Evolutionary conservation across 2,329 filamentous ascomycete species (phyloP).

Genomic region (Cucurbitaria berberidis): DNA sequence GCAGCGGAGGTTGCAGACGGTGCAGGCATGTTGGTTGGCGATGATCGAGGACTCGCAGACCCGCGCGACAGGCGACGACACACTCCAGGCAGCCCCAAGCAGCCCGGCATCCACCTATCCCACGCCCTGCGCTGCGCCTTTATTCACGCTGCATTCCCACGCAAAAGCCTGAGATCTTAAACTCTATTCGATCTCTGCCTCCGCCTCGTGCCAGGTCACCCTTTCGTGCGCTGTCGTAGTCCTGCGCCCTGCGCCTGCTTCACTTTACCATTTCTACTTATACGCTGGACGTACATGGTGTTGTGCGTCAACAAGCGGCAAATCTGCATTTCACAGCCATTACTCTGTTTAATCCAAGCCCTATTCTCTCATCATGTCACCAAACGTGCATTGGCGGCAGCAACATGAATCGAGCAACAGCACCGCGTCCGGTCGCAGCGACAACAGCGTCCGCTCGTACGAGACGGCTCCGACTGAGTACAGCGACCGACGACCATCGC

Average conservation of each 20-base stretch:
- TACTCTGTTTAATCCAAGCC: slow-evolving; percentile 13
- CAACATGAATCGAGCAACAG: slow-evolving; percentile 42
- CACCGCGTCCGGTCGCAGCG: slow-evolving; percentile 39
- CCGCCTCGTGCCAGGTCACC: slow-evolving; percentile 37
- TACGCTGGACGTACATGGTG: slow-evolving; percentile 27
- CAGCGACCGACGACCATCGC: slow-evolving; percentile 36
- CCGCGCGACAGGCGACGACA: slow-evolving; percentile 11
- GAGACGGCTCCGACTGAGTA: slow-evolving; percentile 46
- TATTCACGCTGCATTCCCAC: slow-evolving; percentile 22
- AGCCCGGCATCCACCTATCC: slow-evolving; percentile 18
- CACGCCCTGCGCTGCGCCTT: slow-evolving; percentile 34
- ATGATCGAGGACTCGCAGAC: slow-evolving; percentile 23
- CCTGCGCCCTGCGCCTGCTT: slow-evolving; percentile 32
- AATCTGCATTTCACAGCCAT: slow-evolving; percentile 1
- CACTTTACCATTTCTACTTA: slow-evolving; percentile 19
- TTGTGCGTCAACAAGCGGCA: slow-evolving; percentile 17
- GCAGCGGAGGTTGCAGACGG: slow-evolving; percentile 17
- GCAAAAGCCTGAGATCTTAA: slow-evolving; percentile 21
- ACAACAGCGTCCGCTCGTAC: slow-evolving; percentile 39
- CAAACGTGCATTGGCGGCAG: slow-evolving; percentile 40
- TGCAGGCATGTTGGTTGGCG: slow-evolving; percentile 30
- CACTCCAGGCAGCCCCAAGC: slow-evolving; percentile 25
- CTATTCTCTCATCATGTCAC: slow-evolving; percentile 37
- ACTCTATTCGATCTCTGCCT: slow-evolving; percentile 25
- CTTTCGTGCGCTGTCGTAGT: slow-evolving; percentile 31